Base-by-base conservation (phyloP, 352 stramenopile genomes). In the Blastocystis sp. region DNA sequence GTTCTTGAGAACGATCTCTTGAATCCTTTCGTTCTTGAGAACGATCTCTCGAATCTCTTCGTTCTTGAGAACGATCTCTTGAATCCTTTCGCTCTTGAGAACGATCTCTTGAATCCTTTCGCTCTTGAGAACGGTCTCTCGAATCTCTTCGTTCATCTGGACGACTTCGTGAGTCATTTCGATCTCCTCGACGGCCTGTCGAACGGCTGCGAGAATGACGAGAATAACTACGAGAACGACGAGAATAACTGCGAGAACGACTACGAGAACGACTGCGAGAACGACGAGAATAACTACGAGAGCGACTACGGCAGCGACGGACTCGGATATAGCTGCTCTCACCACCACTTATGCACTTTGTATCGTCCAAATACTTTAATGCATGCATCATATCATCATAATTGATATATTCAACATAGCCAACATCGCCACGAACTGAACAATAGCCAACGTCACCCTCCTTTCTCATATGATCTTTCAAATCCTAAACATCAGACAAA, bases 311-410 rank as follows among this genome's bases (percentile, higher is more conserved):
- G 39, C 6, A 8, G 64, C 70, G 70, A n/a, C 50, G 50, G 45
- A 80, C 70, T n/a, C 45, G 70, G 39, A 80, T 80, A 39, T 64
- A 64, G 20, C 34, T 61, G 43, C 70, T 62, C 70, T 80, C 70
- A 0, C 23, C 23, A 62, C 50, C 18, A 62, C 70, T 66, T 11
- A 80, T n/a, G 18, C 50, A 37, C 50, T 80, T 64, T 20, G 70
- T 64, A 64, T 80, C 70, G 39, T 80, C 70, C 41, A 80, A 54
- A 43, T 80, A 80, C 45, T 80, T 80, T 3, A 80, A 18, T 11
- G 70, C 70, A 43, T 63, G 70, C 70, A 61, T 80, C 70, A 80
- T 80, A 54, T 80, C 70, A 26, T 80, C 70, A 47, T 80, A 80
- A 53, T 80, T 39, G 11, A 43, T 64, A 37, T 64, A 80, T 53